Evolutionary conservation across 1,284 basidiomycete species (phyloP).

Genomic region (Boletus calvinii): DNA sequence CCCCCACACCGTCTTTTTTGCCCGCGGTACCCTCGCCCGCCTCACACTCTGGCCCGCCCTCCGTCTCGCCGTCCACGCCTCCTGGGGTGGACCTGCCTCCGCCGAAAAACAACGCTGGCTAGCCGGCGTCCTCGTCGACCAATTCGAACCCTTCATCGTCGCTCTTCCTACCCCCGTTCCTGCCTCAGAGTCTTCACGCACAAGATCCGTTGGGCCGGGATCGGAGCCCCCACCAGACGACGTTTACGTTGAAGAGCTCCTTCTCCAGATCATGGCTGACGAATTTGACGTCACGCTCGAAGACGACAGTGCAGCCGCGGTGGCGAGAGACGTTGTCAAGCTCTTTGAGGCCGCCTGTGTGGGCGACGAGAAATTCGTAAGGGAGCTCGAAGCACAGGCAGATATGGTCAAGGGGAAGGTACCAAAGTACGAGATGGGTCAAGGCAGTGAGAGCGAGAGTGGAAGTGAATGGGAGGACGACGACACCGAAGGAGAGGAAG

Average conservation of each 20-base stretch:
- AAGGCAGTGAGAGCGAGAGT: slow-evolving; percentile 42
- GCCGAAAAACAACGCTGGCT: slow-evolving; percentile 76
- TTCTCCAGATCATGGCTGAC: slow-evolving; percentile 79
- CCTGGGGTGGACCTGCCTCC: slow-evolving; percentile 78
- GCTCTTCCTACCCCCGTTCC: background rate
- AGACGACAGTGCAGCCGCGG: slow-evolving; percentile 71
- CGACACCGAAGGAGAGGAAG: slow-evolving; percentile 1
- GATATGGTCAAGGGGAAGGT: slow-evolving; percentile 60
- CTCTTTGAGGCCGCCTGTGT: slow-evolving; percentile 57
- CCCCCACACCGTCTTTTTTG: slow-evolving; percentile 67
- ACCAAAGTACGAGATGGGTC: slow-evolving; percentile 46
- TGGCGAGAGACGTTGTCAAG: slow-evolving; percentile 68
- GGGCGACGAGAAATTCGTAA: slow-evolving; percentile 46
- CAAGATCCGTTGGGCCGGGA: slow-evolving; percentile 13
- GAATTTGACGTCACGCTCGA: slow-evolving; percentile 83
- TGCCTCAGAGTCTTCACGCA: slow-evolving; percentile 3
- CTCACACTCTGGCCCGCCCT: slow-evolving; percentile 81
- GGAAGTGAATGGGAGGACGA: slow-evolving; percentile 39
- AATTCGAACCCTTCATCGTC: slow-evolving; percentile 61
- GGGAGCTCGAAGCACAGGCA: slow-evolving; percentile 61
- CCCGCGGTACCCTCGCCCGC: slow-evolving; percentile 78
- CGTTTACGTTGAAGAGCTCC: slow-evolving; percentile 73
- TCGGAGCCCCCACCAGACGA: slow-evolving; percentile 53
- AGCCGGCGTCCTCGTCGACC: slow-evolving; percentile 78
- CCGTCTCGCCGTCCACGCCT: slow-evolving; percentile 76